Base-by-base conservation (phyloP, 352 stramenopile species). In the Phytophthora sp. region DNA sequence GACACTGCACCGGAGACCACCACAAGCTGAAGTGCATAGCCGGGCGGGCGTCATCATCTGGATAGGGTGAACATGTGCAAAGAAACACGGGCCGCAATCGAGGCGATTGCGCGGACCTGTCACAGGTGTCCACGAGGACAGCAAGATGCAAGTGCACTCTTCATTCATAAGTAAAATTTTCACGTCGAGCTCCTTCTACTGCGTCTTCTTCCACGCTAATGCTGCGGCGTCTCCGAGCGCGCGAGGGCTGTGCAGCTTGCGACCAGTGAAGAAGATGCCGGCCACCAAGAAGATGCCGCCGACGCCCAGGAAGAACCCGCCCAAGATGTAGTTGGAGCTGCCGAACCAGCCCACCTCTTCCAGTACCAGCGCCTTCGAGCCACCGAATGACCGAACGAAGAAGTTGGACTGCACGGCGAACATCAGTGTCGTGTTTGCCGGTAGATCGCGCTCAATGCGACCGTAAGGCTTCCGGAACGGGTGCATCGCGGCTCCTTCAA, bases 371-470 rank as follows among this genome's bases (percentile, higher is more conserved):
- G 84, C 70, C 51, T 93, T 93, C 34, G 74, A 69, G 21, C 79
- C 84, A 10, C 27, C 68, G 42, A 93, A 90, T 2, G 76, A 88
- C 6, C 80, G 67, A 15, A 92, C 81, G 46, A 76, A 92, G 68
- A 88, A 94, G 51, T 92, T 92, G 39, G 85, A 94, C 61, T 92
- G 85, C 43, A 94, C 83, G 1, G 83, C 85, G 46, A 94, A 92
- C 24, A 76, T 74, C 30, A 94, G 74, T 31, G 42, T 87, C 17
- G 85, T 92, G 34, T 62, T 62, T 0, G 61, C 69, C 0, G 79
- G 85, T 13, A 94, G 52, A 41, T 88, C 74, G 31, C 54, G 66
- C 30, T 81, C 48, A 41, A 94, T 88, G 44, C 73, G 73, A 24
- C 76, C 84, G 55, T 92, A 91, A 1, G 80, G 64, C 54, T 94